Evolutionary conservation across 2,329 filamentous ascomycete species (phyloP).

Genomic region (Colletotrichum lentis): DNA sequence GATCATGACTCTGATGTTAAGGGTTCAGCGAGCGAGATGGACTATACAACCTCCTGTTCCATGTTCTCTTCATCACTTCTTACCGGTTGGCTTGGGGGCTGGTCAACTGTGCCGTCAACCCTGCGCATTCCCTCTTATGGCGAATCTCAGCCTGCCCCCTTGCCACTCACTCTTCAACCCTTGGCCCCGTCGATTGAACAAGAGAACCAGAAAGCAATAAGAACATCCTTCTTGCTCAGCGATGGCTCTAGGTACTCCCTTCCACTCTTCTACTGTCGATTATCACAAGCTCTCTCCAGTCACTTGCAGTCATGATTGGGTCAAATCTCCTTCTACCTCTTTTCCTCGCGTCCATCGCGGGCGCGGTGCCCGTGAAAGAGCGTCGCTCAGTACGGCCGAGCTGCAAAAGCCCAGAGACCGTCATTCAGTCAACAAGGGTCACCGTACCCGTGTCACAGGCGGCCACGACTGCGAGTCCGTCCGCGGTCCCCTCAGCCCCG

Average conservation of each 20-base stretch:
- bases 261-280: conserved; percentile 10
- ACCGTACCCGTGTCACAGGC: conserved; percentile 7
- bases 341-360: conserved; percentile 22
- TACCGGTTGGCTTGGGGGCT: conserved; percentile 9
- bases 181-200: not conserved
- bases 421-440: conserved; percentile 2
- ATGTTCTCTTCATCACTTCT: not conserved
- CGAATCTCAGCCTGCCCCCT: not conserved
- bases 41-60: not conserved
- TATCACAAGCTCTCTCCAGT: conserved; percentile 7
- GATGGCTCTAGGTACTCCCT: not conserved
- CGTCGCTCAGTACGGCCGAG: not conserved
- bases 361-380: conserved; percentile 19
- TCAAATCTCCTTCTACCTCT: conserved; percentile 21
- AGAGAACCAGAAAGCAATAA: not conserved
- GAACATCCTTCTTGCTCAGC: not conserved
- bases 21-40: not conserved
- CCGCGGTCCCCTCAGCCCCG: not conserved
- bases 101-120: conserved; percentile 13
- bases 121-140: conserved; percentile 20
- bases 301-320: conserved; percentile 16
- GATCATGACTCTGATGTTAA: not conserved
- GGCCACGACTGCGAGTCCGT: conserved; percentile 4
- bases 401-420: conserved; percentile 7
- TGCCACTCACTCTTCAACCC: not conserved